phyloP scores from a whole-genome alignment of 2,329 filamentous ascomycete species.

The Zelopaecilomyces penicillatus region DNA sequence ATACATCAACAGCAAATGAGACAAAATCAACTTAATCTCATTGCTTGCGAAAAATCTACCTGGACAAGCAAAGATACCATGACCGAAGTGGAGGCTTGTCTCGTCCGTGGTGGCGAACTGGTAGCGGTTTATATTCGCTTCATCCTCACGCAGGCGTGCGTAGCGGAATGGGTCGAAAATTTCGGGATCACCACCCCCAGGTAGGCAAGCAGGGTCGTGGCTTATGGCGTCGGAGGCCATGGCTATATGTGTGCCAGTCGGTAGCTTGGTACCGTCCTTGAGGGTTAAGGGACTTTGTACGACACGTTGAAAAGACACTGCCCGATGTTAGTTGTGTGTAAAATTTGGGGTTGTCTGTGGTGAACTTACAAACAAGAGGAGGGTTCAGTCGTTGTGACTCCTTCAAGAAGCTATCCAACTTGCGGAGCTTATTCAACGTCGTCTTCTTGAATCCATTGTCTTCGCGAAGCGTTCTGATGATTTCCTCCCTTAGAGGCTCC shows the following conservation, averaged over 20 bases:
- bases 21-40: slow-evolving; percentile 42
- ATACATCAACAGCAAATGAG: slow-evolving; percentile 40
- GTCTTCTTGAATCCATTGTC: slow-evolving; percentile 1
- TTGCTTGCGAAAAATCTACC: slow-evolving; percentile 45
- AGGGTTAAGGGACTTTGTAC: not conserved
- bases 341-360: not conserved
- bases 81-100: slow-evolving; percentile 41
- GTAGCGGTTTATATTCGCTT: slow-evolving; percentile 17
- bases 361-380: slow-evolving; percentile 12
- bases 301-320: not conserved
- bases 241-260: not conserved
- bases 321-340: not conserved
- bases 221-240: not conserved
- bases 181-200: slow-evolving; percentile 16
- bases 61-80: slow-evolving; percentile 43
- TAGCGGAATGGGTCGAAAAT: slow-evolving; percentile 40
- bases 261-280: not conserved
- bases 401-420: slow-evolving; percentile 16
- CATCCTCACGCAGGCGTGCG: slow-evolving; percentile 28
- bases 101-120: slow-evolving; percentile 42
- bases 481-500: slow-evolving; percentile 2
- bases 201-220: not conserved
- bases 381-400: slow-evolving; percentile 16
- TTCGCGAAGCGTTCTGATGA: not conserved
- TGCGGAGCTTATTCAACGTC: slow-evolving; percentile 9